Percentiles rank a stretch among this genome's conserved stretches.
These are phyloP conservation scores for Sarcocystis neurona DNA, from an alignment of 169 alveolate species.

Conservation along the genomic window DNA sequence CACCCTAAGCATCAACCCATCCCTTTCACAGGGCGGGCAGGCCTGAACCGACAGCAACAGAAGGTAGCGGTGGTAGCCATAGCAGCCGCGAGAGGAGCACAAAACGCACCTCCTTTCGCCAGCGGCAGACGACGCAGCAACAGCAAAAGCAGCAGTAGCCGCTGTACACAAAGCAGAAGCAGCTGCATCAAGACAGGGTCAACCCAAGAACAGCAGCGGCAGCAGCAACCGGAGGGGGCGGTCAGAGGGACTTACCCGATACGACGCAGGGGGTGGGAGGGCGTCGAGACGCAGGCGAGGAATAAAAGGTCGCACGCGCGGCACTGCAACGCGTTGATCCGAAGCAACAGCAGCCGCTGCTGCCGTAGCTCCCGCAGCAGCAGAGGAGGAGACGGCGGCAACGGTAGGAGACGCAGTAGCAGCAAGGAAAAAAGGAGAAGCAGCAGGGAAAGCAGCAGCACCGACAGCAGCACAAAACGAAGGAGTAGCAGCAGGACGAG, in stretches of 20 bases:
- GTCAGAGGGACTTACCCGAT: background rate
- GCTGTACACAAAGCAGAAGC: background rate
- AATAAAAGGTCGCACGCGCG: background rate
- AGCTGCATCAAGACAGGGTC: background rate
- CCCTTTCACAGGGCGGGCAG: too few species aligned
- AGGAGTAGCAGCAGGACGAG: background rate
- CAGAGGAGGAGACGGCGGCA: background rate
- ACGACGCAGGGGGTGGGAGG: constrained; percentile 35
- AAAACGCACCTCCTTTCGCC: background rate
- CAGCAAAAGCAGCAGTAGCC: background rate
- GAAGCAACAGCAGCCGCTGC: background rate
- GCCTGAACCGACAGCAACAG: too few species aligned
- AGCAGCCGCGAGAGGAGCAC: background rate
- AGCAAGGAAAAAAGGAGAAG: background rate
- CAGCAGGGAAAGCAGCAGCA: too few species aligned
- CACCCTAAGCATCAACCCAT: too few species aligned
- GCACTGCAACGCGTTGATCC: background rate
- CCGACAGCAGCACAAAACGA: too few species aligned
- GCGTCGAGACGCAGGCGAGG: constrained; percentile 35
- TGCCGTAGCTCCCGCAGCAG: background rate
- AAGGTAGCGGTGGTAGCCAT: too few species aligned
- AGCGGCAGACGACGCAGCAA: background rate
- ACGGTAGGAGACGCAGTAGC: background rate
- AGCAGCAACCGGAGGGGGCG: background rate
- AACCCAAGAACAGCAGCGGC: background rate